These are phyloP conservation scores for Agarophyton chilense DNA, from an alignment of 23 red algal species.

Conservation along the genomic window DNA sequence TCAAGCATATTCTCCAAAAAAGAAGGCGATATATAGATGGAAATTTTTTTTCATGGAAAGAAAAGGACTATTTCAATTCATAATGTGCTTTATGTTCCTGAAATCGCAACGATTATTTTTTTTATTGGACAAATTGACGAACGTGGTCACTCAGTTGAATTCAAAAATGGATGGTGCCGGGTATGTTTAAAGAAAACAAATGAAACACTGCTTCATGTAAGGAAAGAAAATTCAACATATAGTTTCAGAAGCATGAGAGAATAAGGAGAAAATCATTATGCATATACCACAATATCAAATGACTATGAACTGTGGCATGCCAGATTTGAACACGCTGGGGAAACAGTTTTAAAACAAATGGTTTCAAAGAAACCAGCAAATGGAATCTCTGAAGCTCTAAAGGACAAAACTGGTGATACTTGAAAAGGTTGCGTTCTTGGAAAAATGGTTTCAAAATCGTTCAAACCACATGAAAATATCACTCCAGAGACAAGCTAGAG, in stretches of 20 bases:
- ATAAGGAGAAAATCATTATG: neutral
- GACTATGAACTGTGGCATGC: neutral
- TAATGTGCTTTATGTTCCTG: neutral
- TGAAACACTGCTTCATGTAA: neutral
- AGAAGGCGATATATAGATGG: neutral
- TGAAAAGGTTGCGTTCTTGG: constrained; percentile 5
- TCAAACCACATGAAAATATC: neutral
- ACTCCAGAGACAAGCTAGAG: neutral
- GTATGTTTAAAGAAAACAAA: neutral
- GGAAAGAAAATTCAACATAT: neutral
- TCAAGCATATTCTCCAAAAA: neutral
- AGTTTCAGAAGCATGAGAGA: neutral
- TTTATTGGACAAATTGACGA: neutral
- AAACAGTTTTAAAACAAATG: neutral
- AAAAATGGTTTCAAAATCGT: constrained; percentile 17
- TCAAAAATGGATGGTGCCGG: neutral
- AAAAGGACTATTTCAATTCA: neutral
- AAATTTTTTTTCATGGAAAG: neutral
- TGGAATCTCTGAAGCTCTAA: neutral
- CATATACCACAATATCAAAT: neutral
- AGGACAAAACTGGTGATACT: neutral
- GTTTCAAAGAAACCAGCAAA: neutral
- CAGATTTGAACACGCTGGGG: neutral
- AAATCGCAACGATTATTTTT: neutral
- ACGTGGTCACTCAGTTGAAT: neutral